Evolutionary conservation across 2,329 filamentous ascomycete species (phyloP), one percentile per base, ranked within the genome.

Genomic region (Stemphylium beticola): DNA sequence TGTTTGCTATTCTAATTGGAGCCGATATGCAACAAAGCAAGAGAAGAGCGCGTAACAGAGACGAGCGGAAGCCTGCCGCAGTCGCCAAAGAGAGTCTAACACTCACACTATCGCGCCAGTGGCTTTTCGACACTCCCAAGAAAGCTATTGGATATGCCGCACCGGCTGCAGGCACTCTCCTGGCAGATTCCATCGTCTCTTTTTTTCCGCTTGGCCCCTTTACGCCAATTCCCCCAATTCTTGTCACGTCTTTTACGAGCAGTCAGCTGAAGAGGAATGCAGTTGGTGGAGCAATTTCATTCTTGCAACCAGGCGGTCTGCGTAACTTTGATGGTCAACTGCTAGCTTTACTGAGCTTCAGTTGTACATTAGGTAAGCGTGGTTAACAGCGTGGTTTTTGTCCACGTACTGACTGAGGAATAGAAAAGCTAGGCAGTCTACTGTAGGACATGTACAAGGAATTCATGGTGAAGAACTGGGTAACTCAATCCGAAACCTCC

Each of bases 281-380:
- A 7, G 12, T 22, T 5, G 32, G 32, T 15, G 15, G 33, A 14
- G 48, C 14, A 10, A 22, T 38, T 24, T 12, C 31, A 10, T 37
- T 48, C 10, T 10, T 53, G 10, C 22, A 53, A 4, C 18, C 44
- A 8, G 24, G 33, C 12, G 36, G 46, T 36, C 32, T 51, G 18
- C 6, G 15, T 32, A 36, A 22, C 8, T 24, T 41, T n/a, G 26
- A 50, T 9, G 41, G 36, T n/a, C 40, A 45, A n/a, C 10, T 46
- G 18, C 31, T 32, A 12, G 33, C 52, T 15, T 29, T 55, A 26
- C 20, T 55, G 42, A 46, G 34, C 46, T 36, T 55, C 32, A 50
- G 36, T 22, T 26, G 41, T 11, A 29, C 15, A 5, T 41, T 44
- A 14, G 44, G 53, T 45, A 26, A 41, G 40, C 31, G 17, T 20